A percentile compares a stretch with the other conserved stretches of the same genome.
These are phyloP conservation scores for Vicia sativa DNA, from an alignment of 306 rosid genomes.

Conservation along the genomic window DNA sequence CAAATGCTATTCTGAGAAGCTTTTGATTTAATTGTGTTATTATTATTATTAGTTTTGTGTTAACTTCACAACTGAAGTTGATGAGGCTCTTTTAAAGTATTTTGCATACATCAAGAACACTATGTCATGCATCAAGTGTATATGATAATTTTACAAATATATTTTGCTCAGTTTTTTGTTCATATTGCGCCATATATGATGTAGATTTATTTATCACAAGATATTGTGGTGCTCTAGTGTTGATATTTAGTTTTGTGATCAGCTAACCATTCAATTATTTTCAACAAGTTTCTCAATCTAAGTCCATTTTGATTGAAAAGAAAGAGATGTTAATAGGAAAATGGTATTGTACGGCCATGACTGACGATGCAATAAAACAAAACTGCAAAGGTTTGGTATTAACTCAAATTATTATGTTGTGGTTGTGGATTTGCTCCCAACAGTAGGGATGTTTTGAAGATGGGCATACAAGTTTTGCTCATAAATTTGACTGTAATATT, in stretches of 20 bases:
- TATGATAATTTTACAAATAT: slow-evolving; percentile 30
- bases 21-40: slow-evolving; percentile 31
- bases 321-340: too few species aligned
- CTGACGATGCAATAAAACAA: too few species aligned
- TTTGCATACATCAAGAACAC: slow-evolving; percentile 30
- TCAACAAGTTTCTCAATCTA: too few species aligned
- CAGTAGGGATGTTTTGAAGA: too few species aligned
- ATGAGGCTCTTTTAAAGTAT: slow-evolving; percentile 22
- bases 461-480: too few species aligned
- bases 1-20: slow-evolving; percentile 50
- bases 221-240: neutral
- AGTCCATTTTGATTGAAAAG: too few species aligned
- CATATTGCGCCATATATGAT: neutral
- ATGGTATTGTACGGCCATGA: too few species aligned
- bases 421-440: too few species aligned
- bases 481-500: too few species aligned
- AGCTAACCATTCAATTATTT: too few species aligned
- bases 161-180: slow-evolving; percentile 33
- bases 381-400: too few species aligned
- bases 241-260: neutral
- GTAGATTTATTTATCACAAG: neutral
- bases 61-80: slow-evolving; percentile 26
- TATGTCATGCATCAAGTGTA: slow-evolving; percentile 35
- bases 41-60: neutral
- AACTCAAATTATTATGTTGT: too few species aligned